phyloP scores from a whole-genome alignment of 345 rosid species.

The Nasturtium officinale region DNA sequence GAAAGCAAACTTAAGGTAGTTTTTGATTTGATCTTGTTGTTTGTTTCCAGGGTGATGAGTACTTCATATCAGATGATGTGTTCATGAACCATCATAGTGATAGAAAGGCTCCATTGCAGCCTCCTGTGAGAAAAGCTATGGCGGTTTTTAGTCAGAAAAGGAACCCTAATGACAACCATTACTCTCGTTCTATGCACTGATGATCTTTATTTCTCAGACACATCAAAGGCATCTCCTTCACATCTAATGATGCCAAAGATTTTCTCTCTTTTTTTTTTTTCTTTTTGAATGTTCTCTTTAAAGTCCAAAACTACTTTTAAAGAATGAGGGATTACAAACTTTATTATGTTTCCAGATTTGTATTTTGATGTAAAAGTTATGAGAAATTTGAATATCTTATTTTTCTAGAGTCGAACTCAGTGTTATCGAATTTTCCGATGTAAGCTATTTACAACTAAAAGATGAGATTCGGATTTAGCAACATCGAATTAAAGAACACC shows the following conservation, averaged over 20 bases:
- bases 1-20: not conserved
- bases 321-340: not conserved
- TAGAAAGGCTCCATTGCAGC: conserved; percentile 66
- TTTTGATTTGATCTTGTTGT: not conserved
- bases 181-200: conserved; percentile 62
- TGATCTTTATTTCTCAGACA: conserved; percentile 20
- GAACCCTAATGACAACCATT: conserved; percentile 97
- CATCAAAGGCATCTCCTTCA: conserved; percentile 4
- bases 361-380: not conserved
- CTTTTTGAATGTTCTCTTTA: not conserved
- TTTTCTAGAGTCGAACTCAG: not conserved
- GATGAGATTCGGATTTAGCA: not conserved
- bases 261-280: not conserved
- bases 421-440: no score
- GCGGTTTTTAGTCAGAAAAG: conserved; percentile 84
- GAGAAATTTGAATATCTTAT: not conserved
- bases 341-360: not conserved
- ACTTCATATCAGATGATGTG: conserved; percentile 53
- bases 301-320: not conserved
- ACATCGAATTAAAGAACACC: not conserved
- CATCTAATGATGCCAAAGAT: conserved; percentile 6
- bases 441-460: conserved; percentile 3
- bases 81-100: conserved; percentile 64
- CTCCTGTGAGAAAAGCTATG: conserved; percentile 83
- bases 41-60: conserved; percentile 67